Percentiles rank a stretch among this genome's conserved stretches.
phyloP scores from a whole-genome alignment of 139 green algal species.

The Coelastrella sp. region DNA sequence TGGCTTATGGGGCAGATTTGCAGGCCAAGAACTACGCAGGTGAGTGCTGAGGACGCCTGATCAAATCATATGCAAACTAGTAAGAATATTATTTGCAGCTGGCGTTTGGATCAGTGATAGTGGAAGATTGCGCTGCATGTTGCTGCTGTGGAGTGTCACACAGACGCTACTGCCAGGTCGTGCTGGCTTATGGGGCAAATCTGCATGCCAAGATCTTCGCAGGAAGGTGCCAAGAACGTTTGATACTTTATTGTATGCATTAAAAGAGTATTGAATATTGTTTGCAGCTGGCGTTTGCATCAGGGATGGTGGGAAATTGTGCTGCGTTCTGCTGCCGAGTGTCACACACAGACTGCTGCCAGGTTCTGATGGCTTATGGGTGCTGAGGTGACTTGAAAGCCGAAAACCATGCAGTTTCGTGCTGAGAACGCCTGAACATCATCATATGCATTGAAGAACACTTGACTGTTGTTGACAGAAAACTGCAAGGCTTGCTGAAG shows the following conservation, averaged over 20 bases:
- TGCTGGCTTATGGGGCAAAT: too few relatives aligned
- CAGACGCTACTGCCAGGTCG: too few relatives aligned
- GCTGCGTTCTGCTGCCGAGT: slow-evolving; percentile 26
- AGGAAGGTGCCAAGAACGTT: too few relatives aligned
- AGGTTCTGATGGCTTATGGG: slow-evolving; percentile 41
- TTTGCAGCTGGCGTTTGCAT: too few relatives aligned
- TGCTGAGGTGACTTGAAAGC: background rate
- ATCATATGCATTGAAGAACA: background rate
- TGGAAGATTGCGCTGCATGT: too few relatives aligned
- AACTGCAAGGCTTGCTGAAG: background rate
- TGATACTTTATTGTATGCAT: too few relatives aligned
- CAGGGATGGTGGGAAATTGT: slow-evolving; percentile 24
- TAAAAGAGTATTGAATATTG: too few relatives aligned
- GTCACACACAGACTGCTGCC: slow-evolving; percentile 5
- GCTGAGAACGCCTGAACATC: background rate
- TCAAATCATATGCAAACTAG: too few relatives aligned
- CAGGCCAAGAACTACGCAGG: slow-evolving; percentile 41
- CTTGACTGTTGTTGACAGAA: background rate
- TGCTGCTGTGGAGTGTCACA: too few relatives aligned
- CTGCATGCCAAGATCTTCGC: too few relatives aligned
- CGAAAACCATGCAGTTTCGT: slow-evolving; percentile 27
- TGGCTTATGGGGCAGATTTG: slow-evolving; percentile 3
- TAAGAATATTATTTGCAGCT: too few relatives aligned
- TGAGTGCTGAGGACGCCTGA: background rate
- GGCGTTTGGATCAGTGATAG: too few relatives aligned